Base-by-base conservation (phyloP, 2,329 filamentous ascomycete species). In the Calonectria naviculata region DNA sequence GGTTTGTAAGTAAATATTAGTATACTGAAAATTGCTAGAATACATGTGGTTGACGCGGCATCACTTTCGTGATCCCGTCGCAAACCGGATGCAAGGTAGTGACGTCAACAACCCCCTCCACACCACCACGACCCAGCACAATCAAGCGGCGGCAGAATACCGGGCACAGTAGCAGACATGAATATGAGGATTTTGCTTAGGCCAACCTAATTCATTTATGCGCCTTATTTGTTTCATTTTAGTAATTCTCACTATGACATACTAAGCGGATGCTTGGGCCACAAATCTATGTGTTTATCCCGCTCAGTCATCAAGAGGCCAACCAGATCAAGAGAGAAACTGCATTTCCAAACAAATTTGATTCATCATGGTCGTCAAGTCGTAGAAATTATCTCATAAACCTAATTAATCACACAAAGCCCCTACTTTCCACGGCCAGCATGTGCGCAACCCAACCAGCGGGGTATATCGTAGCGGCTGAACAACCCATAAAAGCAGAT, bases 311-410 rank as follows among this genome's bases (percentile, higher is more conserved):
- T 38, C 49, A 54, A n/a, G 29, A 24, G 17, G 19, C 12, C 34
- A 36, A 17, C 8, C 31, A 36, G 3, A 38, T 5, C 8, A 36
- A 58, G 17, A 19, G 3, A 6, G 21, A 38, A 19, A 4, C 12
- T 17, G 8, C 21, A 29, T 34, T 44, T 31, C 24, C 21, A 29
- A 42, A 52, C 42, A 36, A n/a, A 52, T 38, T 38, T 52, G 15
- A 60, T 74, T 75, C 74, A 63, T 77, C 52, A 76, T 66, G 54
- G 19, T 77, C 76, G 46, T 77, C 64, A 75, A 56, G 56, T 78
- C 76, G 52, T 78, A 67, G 54, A 68, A 68, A 76, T 71, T 73
- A 71, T 63, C 62, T 74, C 71, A 52, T 76, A 46, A 71, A 58
- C 62, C 54, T 71, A 75, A 68, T 21, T 61, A 61, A 29, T 41